Evolutionary conservation across 768 basidiomycete genomes (phyloP), one percentile per base, ranked within the genome.

Genomic region (Agaricus subrufescens): DNA sequence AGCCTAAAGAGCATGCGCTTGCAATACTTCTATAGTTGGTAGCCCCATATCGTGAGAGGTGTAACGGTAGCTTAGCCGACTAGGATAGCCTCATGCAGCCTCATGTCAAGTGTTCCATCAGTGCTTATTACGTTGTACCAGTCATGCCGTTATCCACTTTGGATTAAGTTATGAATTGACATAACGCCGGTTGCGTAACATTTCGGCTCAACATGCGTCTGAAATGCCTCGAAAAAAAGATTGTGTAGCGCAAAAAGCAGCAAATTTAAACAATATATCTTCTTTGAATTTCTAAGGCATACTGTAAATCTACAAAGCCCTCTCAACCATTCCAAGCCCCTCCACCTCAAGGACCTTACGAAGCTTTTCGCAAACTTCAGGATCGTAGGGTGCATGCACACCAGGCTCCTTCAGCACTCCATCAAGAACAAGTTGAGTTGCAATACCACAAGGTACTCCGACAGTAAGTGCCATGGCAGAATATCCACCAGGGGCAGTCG

Each of bases 381-480:
- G 87, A 57, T 80, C 82, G 72, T 98, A 98, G 2, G 96, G 96
- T 10, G 84, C 89, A 48, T 85, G 82, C 5, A 99, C 81, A 64
- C 96, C 96, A 12, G 89, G 83, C 38, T 76, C 82, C 60, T 72
- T 82, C 66, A 98, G 73, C 45, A 84, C 81, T 60, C 94, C 94
- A 63, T 98, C 94, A 46, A 99, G 76, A 26, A 99, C 83, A 59
- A 94, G 78, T 75, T 98, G 94, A 0, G 86, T 84, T 1, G 97
- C 95, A 64, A 98, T 89, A 60, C 95, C 96, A 66, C 93, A 95
- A 1, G 96, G 96, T 11, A 98, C 69, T 57, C 96, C 96, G 48
- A 98, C 96, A 26, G 89, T 87, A 31, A 81, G 71, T 51, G 94
- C 94, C 95, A 98, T 97, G 8, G 94, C 92, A 19, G 90, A 91